Evolutionary conservation across 176 grass and related monocot species (phyloP), one percentile per base, ranked within the genome.

Genomic region (Zea luxurians): DNA sequence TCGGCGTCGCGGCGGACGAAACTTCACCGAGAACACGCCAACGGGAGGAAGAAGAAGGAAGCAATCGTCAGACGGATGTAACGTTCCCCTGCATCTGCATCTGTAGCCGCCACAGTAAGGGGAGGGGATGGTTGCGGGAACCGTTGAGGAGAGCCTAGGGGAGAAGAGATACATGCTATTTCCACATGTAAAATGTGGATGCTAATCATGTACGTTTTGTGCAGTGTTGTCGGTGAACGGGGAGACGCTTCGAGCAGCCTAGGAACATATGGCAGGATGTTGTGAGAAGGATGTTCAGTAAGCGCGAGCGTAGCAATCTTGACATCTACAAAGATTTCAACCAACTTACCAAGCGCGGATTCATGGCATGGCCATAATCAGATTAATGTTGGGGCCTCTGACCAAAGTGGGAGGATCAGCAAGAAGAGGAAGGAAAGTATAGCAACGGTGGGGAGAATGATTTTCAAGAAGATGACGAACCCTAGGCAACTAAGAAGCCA

Each of bases 191-290:
- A 72, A 75, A 4, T 44, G 21, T 78, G 60, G 48, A 37, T 81
- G 42, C 65, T 78, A 77, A 85, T 54, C 8, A 50, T 66, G 60
- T 36, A 60, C 13, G 59, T 74, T 50, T 2, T 13, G 7, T 40
- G 54, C 83, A 98, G 95, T 98, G 89, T 75, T 98, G 36, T 98
- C 92, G 2, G 87, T 82, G 5, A 86, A 95, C 44, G 92, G 90
- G 8, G 88, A 88, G 55, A 90, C 85, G 88, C 5, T 73, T 87
- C 7, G 89, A 99, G 61, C 85, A 90, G 58, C 78, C 95, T 59
- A 84, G 75, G 74, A 90, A 88, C 44, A 89, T 95, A 58, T 95
- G 96, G 96, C 89, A 95, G 86, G 88, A 95, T 64, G 90, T 94
- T 13, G 68, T 93, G 27, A 71, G 88, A 63, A 89, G 86, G 61